Base-by-base conservation (phyloP, 768 basidiomycete species). In the Pleurotus ostreatus region DNA sequence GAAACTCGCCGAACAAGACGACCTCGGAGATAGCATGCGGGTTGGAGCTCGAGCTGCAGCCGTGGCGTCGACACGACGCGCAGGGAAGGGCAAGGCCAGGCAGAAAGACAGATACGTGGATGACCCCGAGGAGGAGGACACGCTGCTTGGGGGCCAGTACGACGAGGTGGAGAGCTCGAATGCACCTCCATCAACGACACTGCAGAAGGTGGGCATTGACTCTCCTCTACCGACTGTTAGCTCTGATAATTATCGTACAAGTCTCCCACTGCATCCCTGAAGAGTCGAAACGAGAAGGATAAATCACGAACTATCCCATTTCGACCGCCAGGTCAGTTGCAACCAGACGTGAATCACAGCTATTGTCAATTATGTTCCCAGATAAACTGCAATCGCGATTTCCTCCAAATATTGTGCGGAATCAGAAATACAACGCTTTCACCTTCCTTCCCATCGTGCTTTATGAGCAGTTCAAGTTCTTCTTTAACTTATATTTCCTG, bases 391-490 rank as follows among this genome's bases (percentile, higher is more conserved):
- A 85, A 62, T 78, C 77, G 30, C 77, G 76, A 60, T 92, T 83
- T 60, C 87, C 96, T 15, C 81, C 94, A 26, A 99, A 99, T 71
- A 86, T 88, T 47, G 92, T 97, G 55, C 87, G 92, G 63, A 99
- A 99, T 65, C 96, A 98, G 71, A 99, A 99, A 76, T 98, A 98
- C 79, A 96, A 95, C 68, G 78, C 90, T 54, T 82, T 92, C 74
- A 94, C 92, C n/a, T 99, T 99, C 78, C 81, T 99, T 8, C 97
- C 97, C 2, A 83, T 98, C 61, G 95, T 98, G 45, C 84, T 98
- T 69, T 98, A 98, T 70, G 95, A 98, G 70, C 96, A 98, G 69
- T 99, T 98, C 87, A 98, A 98, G 72, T 98, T 96, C 79, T 99
- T 99, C 77, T 98, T 97, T 84, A 99, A 98, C 68, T 80, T 98